Evolutionary conservation across 371 early-diverging fungal genomes (phyloP), one percentile per base, ranked within the genome.

Genomic region (Haplosporangium sp.): DNA sequence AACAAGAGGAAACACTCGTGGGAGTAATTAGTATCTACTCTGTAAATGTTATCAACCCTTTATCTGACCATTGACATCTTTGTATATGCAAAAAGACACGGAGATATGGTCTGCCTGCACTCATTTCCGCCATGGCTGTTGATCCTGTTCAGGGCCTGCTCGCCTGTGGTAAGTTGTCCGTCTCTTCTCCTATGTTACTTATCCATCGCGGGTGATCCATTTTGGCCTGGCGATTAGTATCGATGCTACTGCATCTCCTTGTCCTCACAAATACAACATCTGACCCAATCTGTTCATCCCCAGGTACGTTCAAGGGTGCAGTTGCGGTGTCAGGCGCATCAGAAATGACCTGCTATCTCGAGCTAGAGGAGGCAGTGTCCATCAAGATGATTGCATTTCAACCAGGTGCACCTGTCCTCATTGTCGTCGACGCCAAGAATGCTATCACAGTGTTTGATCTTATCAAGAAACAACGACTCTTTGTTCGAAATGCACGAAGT

Each of bases 111-210:
- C 48, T 87, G 50, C 84, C 87, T 29, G 84, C 83, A 13, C 69
- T 68, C 18, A 72, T 86, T 11, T 79, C 83, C 12, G 69, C 83
- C 6, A 66, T 85, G 23, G 89, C 88, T 14, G 87, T 79, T 57
- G 89, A 89, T 62, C 85, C 88, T 47, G 82, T 87, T 8, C 82
- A 86, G 55, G 82, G 89, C 10, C 54, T 89, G 18, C 76, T 89
- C 9, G 89, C 87, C 10, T 69, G 84, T 54, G 87, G 89, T 89
- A 87, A 74, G 76, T 55, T 56, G 61, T 36, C 13, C 16, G 41
- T 18, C 20, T 51, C n/a, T 20, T 11, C 57, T 16, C 13, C n/a
- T 10, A 41, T 8, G 14, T 14, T 7, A 43, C 41, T 13, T 41
- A 14, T 2, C 38, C 38, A 11, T 48, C 29, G 23, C 43, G 29